Evolutionary conservation across 2,329 filamentous ascomycete genomes (phyloP), one percentile per base, ranked within the genome.

Genomic region (Lasiodiplodia hormozganensis): DNA sequence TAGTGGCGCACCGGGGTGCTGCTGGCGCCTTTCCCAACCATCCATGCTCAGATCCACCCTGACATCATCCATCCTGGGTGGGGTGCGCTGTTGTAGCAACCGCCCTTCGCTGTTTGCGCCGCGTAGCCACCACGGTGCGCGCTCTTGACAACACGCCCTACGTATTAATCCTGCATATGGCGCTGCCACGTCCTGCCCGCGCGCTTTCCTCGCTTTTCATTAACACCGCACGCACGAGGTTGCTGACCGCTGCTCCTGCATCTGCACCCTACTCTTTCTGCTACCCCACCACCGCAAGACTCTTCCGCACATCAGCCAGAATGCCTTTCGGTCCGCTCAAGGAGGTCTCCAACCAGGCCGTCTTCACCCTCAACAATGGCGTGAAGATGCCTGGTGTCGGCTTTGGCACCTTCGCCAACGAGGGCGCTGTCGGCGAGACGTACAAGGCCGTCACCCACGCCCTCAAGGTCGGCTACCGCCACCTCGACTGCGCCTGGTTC

Each of bases 371-470:
- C 64, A 84, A 79, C 82, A 88, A 87, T 75, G 86, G 85, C 73
- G 85, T 90, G 69, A 84, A 83, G 76, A 90, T 93, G 43, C 91
- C 91, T 56, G 85, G 84, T 47, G 84, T 93, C 18, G 91, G 90
- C 47, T 92, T 93, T 74, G 91, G 91, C 68, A 90, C 92, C 70
- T 93, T 91, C 78, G 86, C 85, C 71, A 91, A 86, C 77, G 89
- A 92, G 80, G 89, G 88, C 68, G 86, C 88, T n/a, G 83, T 83
- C 16, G 78, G 84, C 69, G 78, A 86, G 65, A 82, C 84, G 70
- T 83, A 85, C 58, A 75, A 84, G 51, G 89, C 90, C 18, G 88
- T 87, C 71, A 81, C 86, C 6, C 82, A 83, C 62, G 91, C 89
- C 0, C 80, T 91, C 57, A 80, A 85, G 57, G 79, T 79, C 8